These are phyloP conservation scores for Penicillium alfredii DNA, from an alignment of 495 filamentous ascomycete genomes.

Conservation along the genomic window DNA sequence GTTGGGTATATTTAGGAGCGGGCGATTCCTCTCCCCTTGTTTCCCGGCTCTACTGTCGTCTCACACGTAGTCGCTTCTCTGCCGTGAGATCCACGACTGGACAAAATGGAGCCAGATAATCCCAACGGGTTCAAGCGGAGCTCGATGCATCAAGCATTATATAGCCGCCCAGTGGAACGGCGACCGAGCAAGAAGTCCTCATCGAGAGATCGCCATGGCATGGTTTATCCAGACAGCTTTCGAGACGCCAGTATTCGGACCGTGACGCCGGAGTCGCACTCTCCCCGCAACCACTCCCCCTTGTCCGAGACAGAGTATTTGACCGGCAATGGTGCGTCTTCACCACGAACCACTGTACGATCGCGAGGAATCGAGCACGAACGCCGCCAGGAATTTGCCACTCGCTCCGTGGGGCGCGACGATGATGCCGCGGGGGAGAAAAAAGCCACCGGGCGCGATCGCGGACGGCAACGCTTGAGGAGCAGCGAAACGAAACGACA, in stretches of 20 bases:
- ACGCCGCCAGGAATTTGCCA: conserved; percentile 24
- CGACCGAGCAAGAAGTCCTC: conserved; percentile 50
- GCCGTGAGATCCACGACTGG: conserved; percentile 6
- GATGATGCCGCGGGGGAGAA: conserved; percentile 27
- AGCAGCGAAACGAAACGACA: conserved; percentile 40
- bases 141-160: conserved; percentile 37
- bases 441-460: conserved; percentile 42
- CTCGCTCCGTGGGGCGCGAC: conserved; percentile 27
- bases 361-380: conserved; percentile 30
- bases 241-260: conserved; percentile 43
- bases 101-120: conserved; percentile 43
- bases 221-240: conserved; percentile 49
- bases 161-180: conserved; percentile 44
- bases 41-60: conserved; percentile 23
- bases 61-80: too few relatives aligned
- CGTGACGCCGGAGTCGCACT: conserved; percentile 42
- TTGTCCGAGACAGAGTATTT: conserved; percentile 36
- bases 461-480: conserved; percentile 45
- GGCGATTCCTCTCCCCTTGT: conserved; percentile 9
- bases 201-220: conserved; percentile 48
- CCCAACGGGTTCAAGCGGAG: conserved; percentile 39
- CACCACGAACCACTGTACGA: conserved; percentile 37
- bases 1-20: conserved; percentile 11
- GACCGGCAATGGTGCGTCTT: conserved; percentile 32
- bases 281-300: conserved; percentile 33